Evolutionary conservation across 176 grass and related monocot genomes (phyloP).

Genomic region (Carex myosuroides): DNA sequence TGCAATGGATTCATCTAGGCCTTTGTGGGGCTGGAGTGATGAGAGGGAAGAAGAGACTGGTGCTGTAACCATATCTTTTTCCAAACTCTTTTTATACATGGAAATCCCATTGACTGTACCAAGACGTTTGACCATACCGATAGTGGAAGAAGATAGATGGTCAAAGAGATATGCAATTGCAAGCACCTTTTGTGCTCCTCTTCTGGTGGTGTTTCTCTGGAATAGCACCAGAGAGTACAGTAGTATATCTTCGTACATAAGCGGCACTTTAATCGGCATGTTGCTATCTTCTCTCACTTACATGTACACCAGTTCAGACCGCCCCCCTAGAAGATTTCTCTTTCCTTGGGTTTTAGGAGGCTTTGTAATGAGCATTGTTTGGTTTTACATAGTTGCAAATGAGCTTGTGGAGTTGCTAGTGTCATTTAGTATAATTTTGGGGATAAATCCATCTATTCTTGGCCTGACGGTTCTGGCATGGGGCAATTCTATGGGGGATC

Average conservation of each 20-base stretch:
- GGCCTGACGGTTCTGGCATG: slow-evolving; percentile 90
- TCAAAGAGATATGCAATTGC: slow-evolving; percentile 76
- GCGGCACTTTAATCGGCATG: slow-evolving; percentile 46
- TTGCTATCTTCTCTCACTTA: slow-evolving; percentile 55
- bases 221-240: slow-evolving; percentile 40
- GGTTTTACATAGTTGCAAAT: slow-evolving; percentile 97
- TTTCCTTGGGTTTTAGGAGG: slow-evolving; percentile 97
- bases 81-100: slow-evolving; percentile 63
- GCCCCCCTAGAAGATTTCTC: slow-evolving; percentile 70
- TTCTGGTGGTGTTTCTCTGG: slow-evolving; percentile 78
- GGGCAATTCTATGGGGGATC: slow-evolving; percentile 98
- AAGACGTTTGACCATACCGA: slow-evolving; percentile 84
- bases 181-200: slow-evolving; percentile 61
- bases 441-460: slow-evolving; percentile 92
- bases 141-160: slow-evolving; percentile 86
- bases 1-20: slow-evolving; percentile 51
- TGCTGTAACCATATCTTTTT: slow-evolving; percentile 34
- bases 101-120: slow-evolving; percentile 85
- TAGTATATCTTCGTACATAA: slow-evolving; percentile 37
- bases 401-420: slow-evolving; percentile 92
- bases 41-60: slow-evolving; percentile 38
- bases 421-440: slow-evolving; percentile 76
- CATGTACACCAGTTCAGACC: slow-evolving; percentile 50
- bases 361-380: slow-evolving; percentile 95
- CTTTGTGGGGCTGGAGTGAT: slow-evolving; percentile 97